Evolutionary conservation across 108 stramenopile species (phyloP).

Genomic region (Nitzschia inconspicua): DNA sequence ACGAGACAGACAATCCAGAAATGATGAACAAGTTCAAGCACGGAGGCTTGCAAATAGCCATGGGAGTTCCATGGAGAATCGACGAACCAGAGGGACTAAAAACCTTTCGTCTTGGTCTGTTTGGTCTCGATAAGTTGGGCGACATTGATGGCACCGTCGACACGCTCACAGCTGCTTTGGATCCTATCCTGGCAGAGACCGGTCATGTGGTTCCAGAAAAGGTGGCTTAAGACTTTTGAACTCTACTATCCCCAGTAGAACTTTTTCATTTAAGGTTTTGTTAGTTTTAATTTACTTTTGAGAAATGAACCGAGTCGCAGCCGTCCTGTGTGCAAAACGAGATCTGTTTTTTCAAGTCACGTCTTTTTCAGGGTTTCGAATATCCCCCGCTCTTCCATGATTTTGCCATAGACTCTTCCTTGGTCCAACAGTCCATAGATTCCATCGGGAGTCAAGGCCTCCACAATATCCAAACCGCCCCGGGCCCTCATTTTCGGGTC

Average conservation of each 20-base stretch:
- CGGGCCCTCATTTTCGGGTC: constrained; percentile 50
- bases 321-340: no score
- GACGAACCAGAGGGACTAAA: constrained; percentile 87
- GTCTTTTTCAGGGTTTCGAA: constrained; percentile 32
- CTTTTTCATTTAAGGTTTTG: no score
- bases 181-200: constrained; percentile 62
- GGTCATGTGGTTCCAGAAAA: constrained; percentile 47
- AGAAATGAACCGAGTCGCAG: no score
- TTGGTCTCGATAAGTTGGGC: constrained; percentile 91
- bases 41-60: constrained; percentile 89
- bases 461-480: constrained; percentile 49
- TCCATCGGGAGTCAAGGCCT: constrained; percentile 55
- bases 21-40: constrained; percentile 89
- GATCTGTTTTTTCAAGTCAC: no score
- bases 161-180: constrained; percentile 70
- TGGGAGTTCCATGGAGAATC: constrained; percentile 91
- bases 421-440: constrained; percentile 68
- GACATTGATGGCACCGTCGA: constrained; percentile 71
- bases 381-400: constrained; percentile 55
- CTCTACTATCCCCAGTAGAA: no score
- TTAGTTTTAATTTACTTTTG: no score
- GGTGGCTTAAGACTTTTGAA: no score
- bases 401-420: constrained; percentile 55
- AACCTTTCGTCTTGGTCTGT: constrained; percentile 90
- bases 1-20: constrained; percentile 72